Evolutionary conservation across 2,329 filamentous ascomycete genomes (phyloP).

Genomic region (Aspergillus ibericus): DNA sequence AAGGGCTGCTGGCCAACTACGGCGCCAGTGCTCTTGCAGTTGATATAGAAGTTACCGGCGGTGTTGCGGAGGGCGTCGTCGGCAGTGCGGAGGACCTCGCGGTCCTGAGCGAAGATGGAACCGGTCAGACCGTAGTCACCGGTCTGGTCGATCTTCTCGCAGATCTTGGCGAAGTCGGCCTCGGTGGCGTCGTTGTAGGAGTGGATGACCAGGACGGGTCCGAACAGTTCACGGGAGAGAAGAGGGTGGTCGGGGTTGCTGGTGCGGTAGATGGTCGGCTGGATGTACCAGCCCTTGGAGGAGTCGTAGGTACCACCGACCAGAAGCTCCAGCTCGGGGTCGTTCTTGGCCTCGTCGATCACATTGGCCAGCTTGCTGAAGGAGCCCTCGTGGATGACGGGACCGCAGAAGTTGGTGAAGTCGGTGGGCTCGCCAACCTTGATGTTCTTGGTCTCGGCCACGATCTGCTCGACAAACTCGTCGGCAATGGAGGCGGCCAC

Average conservation of each 20-base stretch:
- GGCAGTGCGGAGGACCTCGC: slow-evolving; percentile 35
- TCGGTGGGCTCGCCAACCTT: slow-evolving; percentile 69
- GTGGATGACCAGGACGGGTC: slow-evolving; percentile 71
- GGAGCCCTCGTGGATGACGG: slow-evolving; percentile 77
- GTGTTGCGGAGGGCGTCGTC: slow-evolving; percentile 39
- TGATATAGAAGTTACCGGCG: slow-evolving; percentile 47
- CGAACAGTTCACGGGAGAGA: slow-evolving; percentile 77
- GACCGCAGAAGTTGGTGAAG: slow-evolving; percentile 78
- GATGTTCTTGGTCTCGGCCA: slow-evolving; percentile 67
- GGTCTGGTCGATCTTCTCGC: slow-evolving; percentile 49
- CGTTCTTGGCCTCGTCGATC: slow-evolving; percentile 77
- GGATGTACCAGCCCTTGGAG: slow-evolving; percentile 77
- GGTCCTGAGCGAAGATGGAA: slow-evolving; percentile 44
- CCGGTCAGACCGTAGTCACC: slow-evolving; percentile 46
- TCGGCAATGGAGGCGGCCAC: slow-evolving; percentile 74
- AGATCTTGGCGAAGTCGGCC: slow-evolving; percentile 60
- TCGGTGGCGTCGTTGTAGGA: slow-evolving; percentile 70
- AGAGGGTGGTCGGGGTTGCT: slow-evolving; percentile 72
- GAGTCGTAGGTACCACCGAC: slow-evolving; percentile 76
- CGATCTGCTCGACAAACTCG: slow-evolving; percentile 66
- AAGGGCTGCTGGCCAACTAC: slow-evolving; percentile 73
- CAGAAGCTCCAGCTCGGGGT: slow-evolving; percentile 70
- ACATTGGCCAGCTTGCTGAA: slow-evolving; percentile 77
- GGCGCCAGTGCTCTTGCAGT: slow-evolving; percentile 60
- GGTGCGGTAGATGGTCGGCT: slow-evolving; percentile 78